Conservation (phyloP, 306 rosid species). For the Alnus rubra region DNA sequence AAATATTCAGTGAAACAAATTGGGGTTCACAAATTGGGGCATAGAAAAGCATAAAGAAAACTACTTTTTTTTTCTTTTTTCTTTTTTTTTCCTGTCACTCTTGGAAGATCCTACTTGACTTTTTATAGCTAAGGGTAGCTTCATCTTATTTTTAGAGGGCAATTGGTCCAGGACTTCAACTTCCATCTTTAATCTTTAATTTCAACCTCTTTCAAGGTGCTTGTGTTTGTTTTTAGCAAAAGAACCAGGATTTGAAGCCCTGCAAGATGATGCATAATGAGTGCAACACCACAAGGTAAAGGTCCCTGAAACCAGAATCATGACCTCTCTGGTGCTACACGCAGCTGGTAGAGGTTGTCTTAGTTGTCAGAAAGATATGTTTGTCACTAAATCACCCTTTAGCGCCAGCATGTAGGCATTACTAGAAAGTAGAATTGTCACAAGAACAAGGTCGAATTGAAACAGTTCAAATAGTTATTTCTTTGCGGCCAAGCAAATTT, state of each 20-base stretch:
- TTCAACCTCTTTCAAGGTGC: not conserved
- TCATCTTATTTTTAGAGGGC: not conserved
- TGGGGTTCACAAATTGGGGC: not conserved
- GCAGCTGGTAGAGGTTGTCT: not conserved
- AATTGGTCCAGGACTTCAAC: not conserved
- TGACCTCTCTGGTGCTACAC: not conserved
- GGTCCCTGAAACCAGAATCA: not conserved
- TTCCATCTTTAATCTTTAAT: not conserved
- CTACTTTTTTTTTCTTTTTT: no score
- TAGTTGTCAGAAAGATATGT: not conserved
- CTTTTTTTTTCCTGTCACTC: not conserved
- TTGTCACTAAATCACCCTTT: not conserved
- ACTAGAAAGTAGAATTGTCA: not conserved
- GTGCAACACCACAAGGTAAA: not conserved
- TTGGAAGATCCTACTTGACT: not conserved
- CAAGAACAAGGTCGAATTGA: not conserved
- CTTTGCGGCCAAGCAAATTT: constrained; percentile 18
- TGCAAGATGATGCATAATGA: not conserved
- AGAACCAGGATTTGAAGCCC: not conserved
- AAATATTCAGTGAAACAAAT: not conserved
- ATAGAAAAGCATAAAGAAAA: not conserved
- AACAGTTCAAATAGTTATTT: constrained; percentile 10
- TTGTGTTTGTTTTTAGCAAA: not conserved
- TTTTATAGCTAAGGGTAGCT: not conserved
- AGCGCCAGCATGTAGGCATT: not conserved